phyloP scores from a whole-genome alignment of 108 stramenopile genomes.

The Cylindrotheca fusiformis region DNA sequence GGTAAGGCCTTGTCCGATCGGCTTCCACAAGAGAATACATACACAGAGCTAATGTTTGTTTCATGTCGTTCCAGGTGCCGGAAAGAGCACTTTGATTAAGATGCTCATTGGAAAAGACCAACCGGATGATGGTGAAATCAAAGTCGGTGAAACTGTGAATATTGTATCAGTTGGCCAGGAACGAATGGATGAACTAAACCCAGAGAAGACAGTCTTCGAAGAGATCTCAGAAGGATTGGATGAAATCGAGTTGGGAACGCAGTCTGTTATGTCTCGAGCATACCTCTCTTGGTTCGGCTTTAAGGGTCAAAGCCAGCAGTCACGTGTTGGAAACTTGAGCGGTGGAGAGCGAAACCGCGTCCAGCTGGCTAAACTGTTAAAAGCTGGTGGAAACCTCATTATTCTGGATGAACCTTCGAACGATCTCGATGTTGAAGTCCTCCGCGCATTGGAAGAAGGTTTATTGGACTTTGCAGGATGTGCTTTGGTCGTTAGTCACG shows the following conservation, averaged over 20 bases:
- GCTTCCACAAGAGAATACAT: not conserved
- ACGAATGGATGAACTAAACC: constrained; percentile 84
- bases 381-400: constrained; percentile 72
- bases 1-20: constrained; percentile 26
- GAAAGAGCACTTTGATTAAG: constrained; percentile 88
- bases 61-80: constrained; percentile 24
- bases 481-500: constrained; percentile 93
- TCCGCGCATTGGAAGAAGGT: constrained; percentile 90
- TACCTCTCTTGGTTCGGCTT: constrained; percentile 94
- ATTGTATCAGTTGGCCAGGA: constrained; percentile 92
- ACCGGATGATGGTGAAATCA: constrained; percentile 79
- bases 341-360: constrained; percentile 95
- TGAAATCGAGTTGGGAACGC: constrained; percentile 84
- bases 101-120: constrained; percentile 83
- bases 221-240: constrained; percentile 82
- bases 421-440: constrained; percentile 76
- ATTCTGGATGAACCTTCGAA: constrained; percentile 91
- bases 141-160: constrained; percentile 86
- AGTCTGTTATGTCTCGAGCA: constrained; percentile 75
- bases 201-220: constrained; percentile 86
- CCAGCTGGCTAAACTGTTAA: constrained; percentile 88
- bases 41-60: not conserved
- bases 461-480: constrained; percentile 91
- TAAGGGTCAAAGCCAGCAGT: constrained; percentile 83
- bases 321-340: constrained; percentile 73